A percentile compares a stretch with the other conserved stretches of the same genome.
These are phyloP conservation scores for Clonostachys rosea DNA, from an alignment of 2,329 filamentous ascomycete species.

Conservation along the genomic window DNA sequence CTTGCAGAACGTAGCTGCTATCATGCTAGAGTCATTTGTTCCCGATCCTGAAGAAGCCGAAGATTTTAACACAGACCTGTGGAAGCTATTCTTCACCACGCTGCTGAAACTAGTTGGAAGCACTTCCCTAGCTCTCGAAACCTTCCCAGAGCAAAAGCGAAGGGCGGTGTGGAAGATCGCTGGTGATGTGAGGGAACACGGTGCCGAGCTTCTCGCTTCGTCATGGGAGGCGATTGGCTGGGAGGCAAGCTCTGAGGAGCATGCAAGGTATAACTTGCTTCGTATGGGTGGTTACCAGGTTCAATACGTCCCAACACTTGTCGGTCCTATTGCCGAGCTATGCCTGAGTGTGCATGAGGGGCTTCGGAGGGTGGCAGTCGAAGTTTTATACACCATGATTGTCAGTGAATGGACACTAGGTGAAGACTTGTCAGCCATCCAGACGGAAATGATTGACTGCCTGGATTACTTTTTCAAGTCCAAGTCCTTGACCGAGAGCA, in stretches of 20 bases:
- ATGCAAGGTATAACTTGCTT: slow-evolving; percentile 68
- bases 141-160: slow-evolving; percentile 94
- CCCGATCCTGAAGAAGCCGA: slow-evolving; percentile 90
- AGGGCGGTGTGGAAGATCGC: slow-evolving; percentile 98
- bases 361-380: slow-evolving; percentile 81
- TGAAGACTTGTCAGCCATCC: slow-evolving; percentile 84
- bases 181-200: slow-evolving; percentile 88
- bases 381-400: slow-evolving; percentile 96
- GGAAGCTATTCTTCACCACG: slow-evolving; percentile 90
- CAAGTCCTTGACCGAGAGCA: slow-evolving; percentile 80
- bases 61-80: slow-evolving; percentile 85
- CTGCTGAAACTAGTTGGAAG: slow-evolving; percentile 87
- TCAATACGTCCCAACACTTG: slow-evolving; percentile 90
- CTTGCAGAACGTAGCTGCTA: slow-evolving; percentile 74
- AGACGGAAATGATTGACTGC: slow-evolving; percentile 95
- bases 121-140: slow-evolving; percentile 84
- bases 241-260: slow-evolving; percentile 82
- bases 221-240: slow-evolving; percentile 97
- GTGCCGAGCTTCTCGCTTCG: slow-evolving; percentile 76
- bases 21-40: slow-evolving; percentile 78
- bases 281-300: slow-evolving; percentile 97
- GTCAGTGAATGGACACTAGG: slow-evolving; percentile 97
- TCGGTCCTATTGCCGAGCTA: slow-evolving; percentile 86
- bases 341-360: slow-evolving; percentile 95
- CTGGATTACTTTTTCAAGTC: slow-evolving; percentile 87